Evolutionary conservation across 495 filamentous ascomycete genomes (phyloP), one percentile per base, ranked within the genome.

Genomic region (Talaromyces ruber): DNA sequence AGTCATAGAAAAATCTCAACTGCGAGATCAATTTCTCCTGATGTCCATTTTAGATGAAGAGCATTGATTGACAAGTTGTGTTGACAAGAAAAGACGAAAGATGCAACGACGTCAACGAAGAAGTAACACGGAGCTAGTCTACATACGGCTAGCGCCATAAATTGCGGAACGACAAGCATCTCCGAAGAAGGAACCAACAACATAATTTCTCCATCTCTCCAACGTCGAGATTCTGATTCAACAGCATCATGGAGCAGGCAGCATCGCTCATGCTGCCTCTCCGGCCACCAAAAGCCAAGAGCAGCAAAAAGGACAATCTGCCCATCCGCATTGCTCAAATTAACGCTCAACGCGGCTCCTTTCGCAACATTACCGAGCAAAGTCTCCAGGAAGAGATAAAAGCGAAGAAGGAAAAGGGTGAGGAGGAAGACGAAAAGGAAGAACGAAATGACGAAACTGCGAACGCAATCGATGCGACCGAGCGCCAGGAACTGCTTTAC

Each of bases 281-380:
- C 7, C 84, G 85, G 63, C 82, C 87, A 4, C 83, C 80, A 68
- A 77, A 82, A 2, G 76, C 80, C 26, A 74, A 78, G 43, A 73
- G 78, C 62, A 75, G 80, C 60, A 80, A 79, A 53, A 79, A 82
- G n/a, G 82, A 86, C 60, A 81, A 77, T 12, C 74, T 95, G 12
- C 78, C 82, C n/a, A 82, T 86, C 43, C 83, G 92, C 56, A 90
- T 94, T 60, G 72, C 79, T 53, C 86, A 91, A 60, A 87, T 93
- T 73, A 90, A 89, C 69, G 72, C 78, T 39, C 82, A 93, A 65
- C 85, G 84, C 62, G 91, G 89, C 26, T 84, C 86, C 7, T 93
- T 96, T 64, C 84, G 87, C 34, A 80, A 82, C 58, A 73, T 92
- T 64, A 86, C 82, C 58, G 84, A 88, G 70, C 80, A 81, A 34